Conservation (phyloP, 1,139 yeast genomes). For the Suhomyces guaymorum region DNA sequence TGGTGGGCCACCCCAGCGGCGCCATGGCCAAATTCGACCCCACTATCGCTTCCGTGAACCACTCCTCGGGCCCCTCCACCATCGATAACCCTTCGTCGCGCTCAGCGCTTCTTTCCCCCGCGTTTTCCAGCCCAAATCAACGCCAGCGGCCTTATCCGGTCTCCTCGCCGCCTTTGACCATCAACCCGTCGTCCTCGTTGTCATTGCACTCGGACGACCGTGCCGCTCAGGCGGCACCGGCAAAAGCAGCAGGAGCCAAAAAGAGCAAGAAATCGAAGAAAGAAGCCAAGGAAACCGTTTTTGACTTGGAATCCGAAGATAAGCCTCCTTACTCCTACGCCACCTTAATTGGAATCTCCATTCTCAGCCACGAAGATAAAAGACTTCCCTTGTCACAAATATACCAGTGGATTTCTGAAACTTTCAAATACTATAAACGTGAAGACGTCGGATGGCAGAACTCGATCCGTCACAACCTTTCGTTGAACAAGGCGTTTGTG, state of each 20-base stretch:
- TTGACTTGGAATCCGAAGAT: conserved; percentile 45
- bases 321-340: conserved; percentile 97
- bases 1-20: too few relatives aligned
- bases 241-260: conserved; percentile 15
- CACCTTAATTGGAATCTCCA: conserved; percentile 90
- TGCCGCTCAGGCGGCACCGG: conserved; percentile 1
- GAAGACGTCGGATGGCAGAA: conserved; percentile 96
- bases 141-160: conserved; percentile 2
- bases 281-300: conserved; percentile 30
- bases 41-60: conserved; percentile 8
- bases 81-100: conserved; percentile 7
- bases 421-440: conserved; percentile 78
- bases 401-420: conserved; percentile 87
- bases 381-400: conserved; percentile 87
- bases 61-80: conserved; percentile 1
- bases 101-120: conserved; percentile 44
- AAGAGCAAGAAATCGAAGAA: conserved; percentile 29
- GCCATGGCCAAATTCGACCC: conserved; percentile 8
- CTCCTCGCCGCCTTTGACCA: conserved; percentile 17
- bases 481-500: conserved; percentile 82
- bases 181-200: conserved; percentile 19
- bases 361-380: conserved; percentile 77
- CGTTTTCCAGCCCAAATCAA: conserved; percentile 48
- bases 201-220: conserved; percentile 8
- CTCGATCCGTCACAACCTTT: conserved; percentile 82